Conservation (phyloP, 1,284 basidiomycete species). For the Cryptococcus floricola region DNA sequence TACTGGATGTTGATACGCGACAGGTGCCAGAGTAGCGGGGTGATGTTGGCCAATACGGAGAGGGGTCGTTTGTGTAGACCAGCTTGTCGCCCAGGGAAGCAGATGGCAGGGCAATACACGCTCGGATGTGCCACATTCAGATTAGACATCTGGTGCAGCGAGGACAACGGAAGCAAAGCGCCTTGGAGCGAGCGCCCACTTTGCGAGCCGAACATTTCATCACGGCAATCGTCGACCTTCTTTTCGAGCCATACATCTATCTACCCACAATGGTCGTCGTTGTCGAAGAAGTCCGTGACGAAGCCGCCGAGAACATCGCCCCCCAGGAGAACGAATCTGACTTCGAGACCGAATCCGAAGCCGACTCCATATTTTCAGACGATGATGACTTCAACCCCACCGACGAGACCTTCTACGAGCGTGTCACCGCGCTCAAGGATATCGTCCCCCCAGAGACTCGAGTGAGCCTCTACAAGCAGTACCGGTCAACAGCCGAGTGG, state of each 20-base stretch:
- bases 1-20: background rate
- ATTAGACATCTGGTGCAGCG: background rate
- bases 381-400: conserved; percentile 35
- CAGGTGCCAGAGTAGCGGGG: conserved; percentile 1
- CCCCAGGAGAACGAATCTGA: conserved; percentile 35
- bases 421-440: conserved; percentile 85
- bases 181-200: background rate
- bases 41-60: background rate
- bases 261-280: conserved; percentile 40
- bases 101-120: too few species aligned
- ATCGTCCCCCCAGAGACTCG: conserved; percentile 90
- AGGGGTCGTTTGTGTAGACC: background rate
- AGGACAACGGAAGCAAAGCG: background rate
- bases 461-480: conserved; percentile 62
- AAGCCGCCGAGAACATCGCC: conserved; percentile 19
- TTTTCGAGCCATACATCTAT: background rate
- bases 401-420: conserved; percentile 79
- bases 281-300: conserved; percentile 47
- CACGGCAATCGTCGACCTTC: background rate
- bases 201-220: background rate
- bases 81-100: too few species aligned
- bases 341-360: conserved; percentile 37
- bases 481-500: conserved; percentile 61
- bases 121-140: too few species aligned
- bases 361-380: conserved; percentile 24